These are phyloP conservation scores for Leptographium procerum DNA, from an alignment of 2,329 filamentous ascomycete genomes.

Conservation along the genomic window DNA sequence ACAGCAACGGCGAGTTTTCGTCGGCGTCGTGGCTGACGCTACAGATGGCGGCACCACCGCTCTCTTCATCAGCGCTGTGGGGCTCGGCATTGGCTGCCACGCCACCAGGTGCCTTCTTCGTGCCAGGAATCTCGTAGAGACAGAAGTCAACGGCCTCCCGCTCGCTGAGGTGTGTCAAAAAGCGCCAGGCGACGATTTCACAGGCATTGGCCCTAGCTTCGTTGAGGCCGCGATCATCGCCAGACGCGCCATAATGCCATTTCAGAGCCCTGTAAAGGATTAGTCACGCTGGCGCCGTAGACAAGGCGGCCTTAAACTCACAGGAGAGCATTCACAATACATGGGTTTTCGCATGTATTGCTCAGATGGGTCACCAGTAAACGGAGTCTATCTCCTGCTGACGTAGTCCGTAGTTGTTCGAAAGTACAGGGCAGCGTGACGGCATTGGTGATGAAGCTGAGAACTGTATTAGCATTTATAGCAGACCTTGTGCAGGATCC, in stretches of 20 bases:
- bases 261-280: constrained; percentile 48
- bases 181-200: constrained; percentile 73
- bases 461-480: background rate
- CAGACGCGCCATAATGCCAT: constrained; percentile 57
- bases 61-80: constrained; percentile 8
- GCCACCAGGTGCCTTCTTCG: constrained; percentile 15
- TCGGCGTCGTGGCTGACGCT: background rate
- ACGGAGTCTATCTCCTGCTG: constrained; percentile 46
- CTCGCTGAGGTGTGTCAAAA: constrained; percentile 59
- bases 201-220: constrained; percentile 62
- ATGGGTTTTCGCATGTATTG: constrained; percentile 52
- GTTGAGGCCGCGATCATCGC: constrained; percentile 53
- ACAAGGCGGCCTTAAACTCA: constrained; percentile 29
- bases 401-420: constrained; percentile 59
- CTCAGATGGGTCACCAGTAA: constrained; percentile 53
- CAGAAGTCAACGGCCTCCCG: constrained; percentile 64
- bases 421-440: constrained; percentile 57
- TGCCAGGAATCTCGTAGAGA: constrained; percentile 56
- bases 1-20: constrained; percentile 10
- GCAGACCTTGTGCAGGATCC: constrained; percentile 6
- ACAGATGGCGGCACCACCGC: background rate
- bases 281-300: background rate
- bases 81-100: background rate
- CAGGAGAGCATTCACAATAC: constrained; percentile 63
- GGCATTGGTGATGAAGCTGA: constrained; percentile 50